Conservation (phyloP, 371 early-diverging fungal species). For the Rhizoclosmatium hyalinum region DNA sequence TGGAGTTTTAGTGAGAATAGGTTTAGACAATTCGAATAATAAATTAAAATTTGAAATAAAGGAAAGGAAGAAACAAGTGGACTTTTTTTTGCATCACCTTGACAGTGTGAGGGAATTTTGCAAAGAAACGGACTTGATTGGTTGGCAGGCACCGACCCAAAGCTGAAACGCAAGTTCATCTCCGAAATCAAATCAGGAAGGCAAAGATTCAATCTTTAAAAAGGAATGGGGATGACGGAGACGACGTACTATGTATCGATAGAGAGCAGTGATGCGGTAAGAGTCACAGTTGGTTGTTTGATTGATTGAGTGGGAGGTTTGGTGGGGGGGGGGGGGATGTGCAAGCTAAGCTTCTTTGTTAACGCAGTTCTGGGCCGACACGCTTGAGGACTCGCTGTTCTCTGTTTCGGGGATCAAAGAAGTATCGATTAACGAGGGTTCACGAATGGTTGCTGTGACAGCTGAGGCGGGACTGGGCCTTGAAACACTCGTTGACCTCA, state of each 20-base stretch:
- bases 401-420: slow-evolving; percentile 16
- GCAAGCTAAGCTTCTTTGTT: not conserved
- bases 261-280: not conserved
- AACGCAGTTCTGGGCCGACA: slow-evolving; percentile 17
- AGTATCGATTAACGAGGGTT: slow-evolving; percentile 8
- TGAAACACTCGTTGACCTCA: too few species aligned
- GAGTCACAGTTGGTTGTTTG: too few species aligned
- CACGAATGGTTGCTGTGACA: slow-evolving; percentile 24
- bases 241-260: not conserved
- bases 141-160: too few species aligned
- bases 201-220: not conserved
- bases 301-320: not conserved
- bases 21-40: not conserved
- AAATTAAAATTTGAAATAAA: not conserved
- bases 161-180: not conserved
- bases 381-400: slow-evolving; percentile 17
- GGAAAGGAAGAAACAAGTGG: not conserved
- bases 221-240: not conserved
- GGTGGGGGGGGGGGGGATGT: not conserved
- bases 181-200: not conserved
- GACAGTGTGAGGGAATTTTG: too few species aligned
- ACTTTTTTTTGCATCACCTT: not conserved
- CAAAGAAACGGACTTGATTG: too few species aligned
- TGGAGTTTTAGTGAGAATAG: not conserved
- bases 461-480: slow-evolving; percentile 27